Base-by-base conservation (phyloP, 2,329 filamentous ascomycete species). In the Ceratocystis alfenasii region DNA sequence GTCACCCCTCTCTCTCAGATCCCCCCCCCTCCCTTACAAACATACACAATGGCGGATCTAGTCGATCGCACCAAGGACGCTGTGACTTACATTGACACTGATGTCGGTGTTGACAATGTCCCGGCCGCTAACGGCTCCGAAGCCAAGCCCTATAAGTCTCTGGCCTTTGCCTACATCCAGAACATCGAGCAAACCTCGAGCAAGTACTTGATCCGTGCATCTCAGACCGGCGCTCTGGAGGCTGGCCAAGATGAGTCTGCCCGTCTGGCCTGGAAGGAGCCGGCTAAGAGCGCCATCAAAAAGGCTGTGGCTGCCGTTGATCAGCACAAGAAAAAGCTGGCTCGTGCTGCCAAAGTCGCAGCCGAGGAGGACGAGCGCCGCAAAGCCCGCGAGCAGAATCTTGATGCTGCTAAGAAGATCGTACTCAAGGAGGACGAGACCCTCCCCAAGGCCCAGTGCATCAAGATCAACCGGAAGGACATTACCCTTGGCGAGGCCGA, bases 261-360 rank as follows among this genome's bases (percentile, higher is more conserved):
- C 65, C 82, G 84, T 69, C 76, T 87, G 69, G 82, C 85, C 71
- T 96, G 87, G 88, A 93, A 92, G 78, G 86, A 87, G 65, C 87
- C 85, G 22, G 87, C 88, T 68, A 95, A 94, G 79, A 88, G 87
- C 68, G 90, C 89, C 25, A 75, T 90, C 73, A 96, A 95, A 80
- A 95, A 95, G 78, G 88, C 87, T 3, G 84, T 84, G 78, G 86
- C 85, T 74, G 85, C 85, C 69, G 85, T 85, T 69, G 88, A 90
- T 70, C 80, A 82, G 69, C 85, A 89, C 76, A 88, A 90, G 82
- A 92, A 90, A 82, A 95, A 95, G 81, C 81, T 87, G 57, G 83
- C 83, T 71, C 91, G 90, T 77, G 88, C 88, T 75, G 82, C 87
- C 70, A 87, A 91, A 73, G 78, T 85, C 69, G 87, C 85, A 65